Conservation (phyloP, 345 rosid species). For the Lepidium aucheri region DNA sequence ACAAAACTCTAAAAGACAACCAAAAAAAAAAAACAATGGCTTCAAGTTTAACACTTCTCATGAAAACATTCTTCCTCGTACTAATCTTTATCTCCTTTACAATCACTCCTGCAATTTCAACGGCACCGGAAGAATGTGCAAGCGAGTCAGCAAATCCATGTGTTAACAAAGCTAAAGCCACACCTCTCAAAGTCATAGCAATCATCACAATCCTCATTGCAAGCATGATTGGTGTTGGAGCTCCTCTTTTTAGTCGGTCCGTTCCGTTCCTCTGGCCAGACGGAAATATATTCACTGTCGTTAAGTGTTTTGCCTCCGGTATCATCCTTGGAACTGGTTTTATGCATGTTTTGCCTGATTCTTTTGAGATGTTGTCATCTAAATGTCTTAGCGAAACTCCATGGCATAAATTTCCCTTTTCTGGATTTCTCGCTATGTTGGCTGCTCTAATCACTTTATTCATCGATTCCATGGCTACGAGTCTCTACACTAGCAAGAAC, state of each 20-base stretch:
- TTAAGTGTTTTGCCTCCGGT: slow-evolving; percentile 69
- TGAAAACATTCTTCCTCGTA: slow-evolving; percentile 23
- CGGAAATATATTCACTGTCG: slow-evolving; percentile 38
- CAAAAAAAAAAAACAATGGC: slow-evolving; percentile 1
- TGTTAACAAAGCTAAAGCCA: slow-evolving; percentile 41
- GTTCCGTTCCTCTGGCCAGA: slow-evolving; percentile 60
- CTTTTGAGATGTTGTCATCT: slow-evolving; percentile 61
- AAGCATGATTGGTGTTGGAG: slow-evolving; percentile 56
- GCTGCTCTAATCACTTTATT: slow-evolving; percentile 49
- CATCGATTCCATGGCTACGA: slow-evolving; percentile 63
- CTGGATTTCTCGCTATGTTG: slow-evolving; percentile 78
- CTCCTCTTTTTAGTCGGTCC: slow-evolving; percentile 47
- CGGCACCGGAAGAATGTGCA: slow-evolving; percentile 20
- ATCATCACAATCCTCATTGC: slow-evolving; percentile 37
- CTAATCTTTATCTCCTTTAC: slow-evolving; percentile 17
- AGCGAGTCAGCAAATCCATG: slow-evolving; percentile 27
- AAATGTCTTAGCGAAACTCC: slow-evolving; percentile 54
- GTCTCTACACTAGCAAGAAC: slow-evolving; percentile 35
- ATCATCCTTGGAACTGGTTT: slow-evolving; percentile 78
- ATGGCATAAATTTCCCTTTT: slow-evolving; percentile 79
- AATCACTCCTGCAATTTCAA: slow-evolving; percentile 24
- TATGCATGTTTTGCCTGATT: slow-evolving; percentile 86
- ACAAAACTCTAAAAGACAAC: not conserved
- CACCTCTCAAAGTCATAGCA: slow-evolving; percentile 53
- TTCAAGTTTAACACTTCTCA: slow-evolving; percentile 3